phyloP scores from a whole-genome alignment of 208 protist species.

The Naegleria lovaniensis region DNA sequence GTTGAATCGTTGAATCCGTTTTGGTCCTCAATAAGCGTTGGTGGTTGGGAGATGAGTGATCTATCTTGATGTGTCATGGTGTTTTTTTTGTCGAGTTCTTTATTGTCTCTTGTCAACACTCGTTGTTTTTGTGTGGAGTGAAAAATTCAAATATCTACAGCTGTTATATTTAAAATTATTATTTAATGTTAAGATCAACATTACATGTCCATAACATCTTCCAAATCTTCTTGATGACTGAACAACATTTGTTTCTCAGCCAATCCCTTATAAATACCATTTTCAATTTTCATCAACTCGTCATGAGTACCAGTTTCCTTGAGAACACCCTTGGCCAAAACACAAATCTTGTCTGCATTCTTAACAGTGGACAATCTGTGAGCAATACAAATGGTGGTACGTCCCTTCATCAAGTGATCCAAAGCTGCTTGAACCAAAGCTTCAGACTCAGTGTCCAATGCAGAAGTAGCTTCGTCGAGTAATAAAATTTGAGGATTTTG shows the following conservation, averaged over 20 bases:
- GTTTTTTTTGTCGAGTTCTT: too few species aligned
- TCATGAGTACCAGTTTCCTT: background rate
- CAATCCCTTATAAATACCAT: background rate
- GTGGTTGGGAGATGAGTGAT: too few species aligned
- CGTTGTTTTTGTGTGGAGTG: too few species aligned
- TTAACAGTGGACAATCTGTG: conserved; percentile 65
- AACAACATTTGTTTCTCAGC: background rate
- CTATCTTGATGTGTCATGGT: too few species aligned
- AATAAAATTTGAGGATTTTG: conserved; percentile 48
- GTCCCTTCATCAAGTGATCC: conserved; percentile 43
- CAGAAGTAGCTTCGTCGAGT: conserved; percentile 61
- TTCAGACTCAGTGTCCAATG: conserved; percentile 58
- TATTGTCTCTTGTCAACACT: too few species aligned
- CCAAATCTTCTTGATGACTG: too few species aligned
- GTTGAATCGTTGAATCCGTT: too few species aligned
- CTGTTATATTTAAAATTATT: too few species aligned
- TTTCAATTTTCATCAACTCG: background rate
- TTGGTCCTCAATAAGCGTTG: too few species aligned
- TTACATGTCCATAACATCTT: too few species aligned
- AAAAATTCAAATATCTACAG: too few species aligned
- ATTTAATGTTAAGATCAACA: too few species aligned
- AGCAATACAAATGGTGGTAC: conserved; percentile 67
- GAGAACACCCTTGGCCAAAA: background rate
- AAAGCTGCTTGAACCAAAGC: conserved; percentile 44
- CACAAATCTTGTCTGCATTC: conserved; percentile 25